Percentiles rank a stretch among this genome's conserved stretches.
phyloP scores from a whole-genome alignment of 1,284 basidiomycete species.

The Rhizoctonia solani region DNA sequence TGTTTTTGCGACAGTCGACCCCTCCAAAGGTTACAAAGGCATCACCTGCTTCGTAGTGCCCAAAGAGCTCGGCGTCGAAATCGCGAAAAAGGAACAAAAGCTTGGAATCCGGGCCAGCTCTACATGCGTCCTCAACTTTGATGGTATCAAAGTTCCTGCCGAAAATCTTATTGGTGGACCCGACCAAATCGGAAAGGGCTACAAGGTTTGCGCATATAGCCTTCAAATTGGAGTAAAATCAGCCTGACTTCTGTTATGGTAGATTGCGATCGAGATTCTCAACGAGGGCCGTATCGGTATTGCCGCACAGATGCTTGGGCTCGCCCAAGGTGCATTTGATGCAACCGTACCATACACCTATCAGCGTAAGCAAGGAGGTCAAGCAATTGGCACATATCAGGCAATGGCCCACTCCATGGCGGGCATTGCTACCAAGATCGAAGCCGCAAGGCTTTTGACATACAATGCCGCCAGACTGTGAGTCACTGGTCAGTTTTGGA shows the following conservation, averaged over 20 bases:
- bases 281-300: slow-evolving; percentile 99
- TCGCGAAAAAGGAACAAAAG: slow-evolving; percentile 99
- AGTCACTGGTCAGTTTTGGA: not conserved
- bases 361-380: slow-evolving; percentile 92
- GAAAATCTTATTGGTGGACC: slow-evolving; percentile 94
- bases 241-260: too few relatives aligned
- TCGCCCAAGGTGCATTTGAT: slow-evolving; percentile 96
- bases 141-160: slow-evolving; percentile 89
- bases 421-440: slow-evolving; percentile 84
- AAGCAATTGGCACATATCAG: slow-evolving; percentile 91
- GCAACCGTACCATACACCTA: slow-evolving; percentile 92
- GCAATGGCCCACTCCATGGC: slow-evolving; percentile 97
- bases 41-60: slow-evolving; percentile 98
- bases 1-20: slow-evolving; percentile 95
- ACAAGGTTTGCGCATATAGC: slow-evolving; percentile 63
- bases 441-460: slow-evolving; percentile 88
- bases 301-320: slow-evolving; percentile 94
- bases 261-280: slow-evolving; percentile 95
- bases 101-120: slow-evolving; percentile 97
- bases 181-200: slow-evolving; percentile 75
- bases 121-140: slow-evolving; percentile 95
- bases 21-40: slow-evolving; percentile 96
- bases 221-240: too few relatives aligned
- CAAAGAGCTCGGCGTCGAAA: slow-evolving; percentile 95
- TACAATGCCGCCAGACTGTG: slow-evolving; percentile 91